Evolutionary conservation across 345 rosid genomes (phyloP).

Genomic region (Theobroma cacao): DNA sequence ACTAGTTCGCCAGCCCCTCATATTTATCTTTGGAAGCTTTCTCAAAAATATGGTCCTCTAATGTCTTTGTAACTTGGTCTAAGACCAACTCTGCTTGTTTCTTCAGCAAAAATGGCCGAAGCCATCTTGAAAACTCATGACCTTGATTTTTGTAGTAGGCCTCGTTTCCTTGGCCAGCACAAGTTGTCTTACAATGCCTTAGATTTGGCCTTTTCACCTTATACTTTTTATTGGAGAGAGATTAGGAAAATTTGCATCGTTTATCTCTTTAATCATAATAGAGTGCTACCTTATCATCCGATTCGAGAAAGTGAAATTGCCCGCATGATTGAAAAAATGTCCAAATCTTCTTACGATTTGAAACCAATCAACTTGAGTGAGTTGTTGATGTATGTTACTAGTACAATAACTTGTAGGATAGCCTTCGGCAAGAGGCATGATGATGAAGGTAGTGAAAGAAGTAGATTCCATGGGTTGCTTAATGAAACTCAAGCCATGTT

Average conservation of each 20-base stretch:
- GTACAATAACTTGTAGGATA: conserved; percentile 29
- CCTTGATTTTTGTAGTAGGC: conserved; percentile 44
- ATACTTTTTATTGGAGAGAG: conserved; percentile 41
- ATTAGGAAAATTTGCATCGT: conserved; percentile 31
- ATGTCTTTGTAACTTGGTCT: conserved; percentile 40
- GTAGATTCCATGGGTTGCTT: conserved; percentile 24
- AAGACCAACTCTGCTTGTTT: conserved; percentile 13
- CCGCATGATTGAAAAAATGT: not conserved
- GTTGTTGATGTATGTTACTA: conserved; percentile 21
- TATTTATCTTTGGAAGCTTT: conserved; percentile 34
- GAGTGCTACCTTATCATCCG: conserved; percentile 16
- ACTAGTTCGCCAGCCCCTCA: conserved; percentile 19
- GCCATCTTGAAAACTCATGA: conserved; percentile 39
- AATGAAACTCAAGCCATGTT: conserved; percentile 31
- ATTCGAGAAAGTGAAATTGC: not conserved
- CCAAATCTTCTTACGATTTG: not conserved
- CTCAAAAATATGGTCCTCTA: conserved; percentile 46
- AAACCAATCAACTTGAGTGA: not conserved
- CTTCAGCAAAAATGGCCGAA: conserved; percentile 41
- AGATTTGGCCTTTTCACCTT: conserved; percentile 45
- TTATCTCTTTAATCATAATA: conserved; percentile 35
- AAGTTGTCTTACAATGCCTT: conserved; percentile 40
- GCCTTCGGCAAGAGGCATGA: conserved; percentile 42
- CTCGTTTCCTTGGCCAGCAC: conserved; percentile 25
- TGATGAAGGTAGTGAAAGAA: conserved; percentile 19